These are phyloP conservation scores for Mucor racemosus DNA, from an alignment of 371 early-diverging fungal genomes.

Conservation along the genomic window DNA sequence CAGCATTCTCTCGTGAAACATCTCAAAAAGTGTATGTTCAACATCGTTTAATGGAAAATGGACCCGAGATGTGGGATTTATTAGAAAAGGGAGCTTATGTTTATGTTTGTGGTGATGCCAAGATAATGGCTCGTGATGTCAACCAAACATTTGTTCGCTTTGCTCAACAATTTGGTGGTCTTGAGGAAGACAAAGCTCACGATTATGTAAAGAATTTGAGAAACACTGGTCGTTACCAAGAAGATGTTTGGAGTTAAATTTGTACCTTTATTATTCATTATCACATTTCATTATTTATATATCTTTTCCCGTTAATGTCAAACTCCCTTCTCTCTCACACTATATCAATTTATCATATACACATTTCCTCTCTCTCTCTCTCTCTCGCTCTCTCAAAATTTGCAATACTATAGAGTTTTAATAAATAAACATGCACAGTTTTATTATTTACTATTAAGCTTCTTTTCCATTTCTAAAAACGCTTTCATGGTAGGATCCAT, in stretches of 20 bases:
- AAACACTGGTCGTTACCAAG: conserved; percentile 84
- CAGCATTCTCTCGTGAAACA: conserved; percentile 89
- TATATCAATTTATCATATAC: background rate
- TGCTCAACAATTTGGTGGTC: conserved; percentile 71
- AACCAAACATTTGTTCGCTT: conserved; percentile 69
- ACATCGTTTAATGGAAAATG: conserved; percentile 71
- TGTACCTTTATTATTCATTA: background rate
- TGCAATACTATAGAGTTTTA: background rate
- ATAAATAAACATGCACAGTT: background rate
- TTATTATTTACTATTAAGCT: conserved; percentile 20
- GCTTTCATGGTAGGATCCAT: conserved; percentile 56
- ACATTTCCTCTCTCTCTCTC: background rate
- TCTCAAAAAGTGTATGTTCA: conserved; percentile 89
- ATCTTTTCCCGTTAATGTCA: background rate
- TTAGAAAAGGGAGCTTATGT: conserved; percentile 77
- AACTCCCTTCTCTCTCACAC: background rate
- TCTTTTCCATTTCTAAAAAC: conserved; percentile 49
- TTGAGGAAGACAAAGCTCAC: conserved; percentile 71
- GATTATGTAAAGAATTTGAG: conserved; percentile 85
- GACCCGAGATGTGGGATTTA: conserved; percentile 74
- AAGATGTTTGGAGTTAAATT: conserved; percentile 91
- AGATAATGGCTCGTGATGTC: conserved; percentile 95
- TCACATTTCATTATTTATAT: background rate
- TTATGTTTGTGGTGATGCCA: conserved; percentile 97
- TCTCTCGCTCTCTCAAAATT: background rate